A percentile compares a stretch with the other conserved stretches of the same genome.
Conservation (phyloP, 2,329 filamentous ascomycete species). For the Aaosphaeria pasadenensis region DNA sequence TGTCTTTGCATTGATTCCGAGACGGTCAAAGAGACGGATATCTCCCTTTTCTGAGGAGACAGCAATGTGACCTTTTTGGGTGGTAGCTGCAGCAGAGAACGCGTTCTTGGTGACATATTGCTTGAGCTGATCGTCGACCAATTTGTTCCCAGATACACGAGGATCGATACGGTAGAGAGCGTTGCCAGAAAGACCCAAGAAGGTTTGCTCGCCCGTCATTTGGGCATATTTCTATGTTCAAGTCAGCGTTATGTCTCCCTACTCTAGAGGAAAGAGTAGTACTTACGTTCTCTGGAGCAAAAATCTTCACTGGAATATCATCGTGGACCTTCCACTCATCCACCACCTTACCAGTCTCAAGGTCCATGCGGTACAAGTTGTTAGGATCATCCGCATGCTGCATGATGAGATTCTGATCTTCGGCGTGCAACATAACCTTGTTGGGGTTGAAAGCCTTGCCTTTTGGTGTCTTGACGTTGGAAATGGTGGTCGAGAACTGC, state of each 20-base stretch:
- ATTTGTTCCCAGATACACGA: slow-evolving; percentile 82
- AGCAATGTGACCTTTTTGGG: slow-evolving; percentile 93
- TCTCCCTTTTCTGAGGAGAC: slow-evolving; percentile 98
- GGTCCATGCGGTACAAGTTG: slow-evolving; percentile 93
- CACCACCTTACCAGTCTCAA: slow-evolving; percentile 96
- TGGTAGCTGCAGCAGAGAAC: slow-evolving; percentile 91
- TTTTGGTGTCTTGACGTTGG: slow-evolving; percentile 84
- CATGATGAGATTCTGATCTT: slow-evolving; percentile 84
- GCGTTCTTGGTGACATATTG: slow-evolving; percentile 97
- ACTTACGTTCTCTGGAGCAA: slow-evolving; percentile 79
- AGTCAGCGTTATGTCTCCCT: slow-evolving; percentile 17
- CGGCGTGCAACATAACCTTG: slow-evolving; percentile 94
- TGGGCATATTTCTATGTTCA: slow-evolving; percentile 81
- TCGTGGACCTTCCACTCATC: slow-evolving; percentile 99
- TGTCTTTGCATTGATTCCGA: slow-evolving; percentile 97
- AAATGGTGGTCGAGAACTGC: slow-evolving; percentile 96
- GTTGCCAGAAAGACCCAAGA: slow-evolving; percentile 89
- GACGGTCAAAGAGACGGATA: slow-evolving; percentile 90
- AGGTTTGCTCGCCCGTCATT: slow-evolving; percentile 93
- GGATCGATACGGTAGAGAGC: slow-evolving; percentile 93
- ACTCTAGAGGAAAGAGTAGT: neutral
- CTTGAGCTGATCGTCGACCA: slow-evolving; percentile 90
- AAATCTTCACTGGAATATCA: slow-evolving; percentile 87
- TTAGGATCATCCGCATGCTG: slow-evolving; percentile 82
- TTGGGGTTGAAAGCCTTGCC: slow-evolving; percentile 84